Conservation (phyloP, 164 flowering plant species). For the Kingdonia uniflora region DNA sequence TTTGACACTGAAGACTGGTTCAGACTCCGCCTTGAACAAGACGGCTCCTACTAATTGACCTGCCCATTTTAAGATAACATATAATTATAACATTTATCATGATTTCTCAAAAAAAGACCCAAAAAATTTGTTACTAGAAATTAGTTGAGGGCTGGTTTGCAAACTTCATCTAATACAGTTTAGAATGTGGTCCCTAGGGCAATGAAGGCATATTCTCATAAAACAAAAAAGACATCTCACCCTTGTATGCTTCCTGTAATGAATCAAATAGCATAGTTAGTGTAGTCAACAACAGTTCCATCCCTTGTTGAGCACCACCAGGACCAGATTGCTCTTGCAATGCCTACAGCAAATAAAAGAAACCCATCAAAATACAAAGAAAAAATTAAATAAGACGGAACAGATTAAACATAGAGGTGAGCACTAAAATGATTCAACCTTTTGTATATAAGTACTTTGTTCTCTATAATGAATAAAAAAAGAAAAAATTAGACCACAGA, state of each 20-base stretch:
- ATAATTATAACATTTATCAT: too few species aligned
- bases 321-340: constrained; percentile 51
- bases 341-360: constrained; percentile 32
- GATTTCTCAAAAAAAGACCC: too few species aligned
- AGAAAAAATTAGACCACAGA: too few species aligned
- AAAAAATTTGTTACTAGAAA: too few species aligned
- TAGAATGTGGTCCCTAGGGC: too few species aligned
- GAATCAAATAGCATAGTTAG: constrained; percentile 39
- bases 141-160: neutral
- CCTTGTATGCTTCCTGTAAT: constrained; percentile 47
- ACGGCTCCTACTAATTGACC: constrained; percentile 79
- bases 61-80: constrained; percentile 18
- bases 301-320: constrained; percentile 41
- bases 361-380: neutral
- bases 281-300: constrained; percentile 37
- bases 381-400: neutral
- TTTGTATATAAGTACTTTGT: too few species aligned
- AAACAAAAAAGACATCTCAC: constrained; percentile 20
- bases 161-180: neutral
- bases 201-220: neutral
- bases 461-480: too few species aligned
- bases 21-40: constrained; percentile 22
- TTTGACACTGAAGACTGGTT: constrained; percentile 33
- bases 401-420: too few species aligned
- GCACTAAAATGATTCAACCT: too few species aligned